Percentiles rank a stretch among this genome's conserved stretches.
Conservation (phyloP, 257 asterid species). For the Apocynum venetum region DNA sequence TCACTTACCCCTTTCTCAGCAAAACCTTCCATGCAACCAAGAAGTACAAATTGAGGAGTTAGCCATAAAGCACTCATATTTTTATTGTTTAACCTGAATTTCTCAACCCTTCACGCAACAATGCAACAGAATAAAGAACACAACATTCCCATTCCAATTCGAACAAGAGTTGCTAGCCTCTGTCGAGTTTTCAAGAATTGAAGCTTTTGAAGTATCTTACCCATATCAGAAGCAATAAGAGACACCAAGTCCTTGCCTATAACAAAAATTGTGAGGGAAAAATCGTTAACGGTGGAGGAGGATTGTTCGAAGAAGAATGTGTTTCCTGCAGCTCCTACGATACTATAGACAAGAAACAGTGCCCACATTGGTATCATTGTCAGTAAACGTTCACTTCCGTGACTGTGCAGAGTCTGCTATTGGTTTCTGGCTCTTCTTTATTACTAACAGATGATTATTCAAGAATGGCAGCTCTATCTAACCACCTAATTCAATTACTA, state of each 20-base stretch:
- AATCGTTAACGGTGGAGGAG: neutral
- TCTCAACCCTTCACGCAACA: conserved; percentile 10
- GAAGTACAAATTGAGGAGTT: conserved; percentile 13
- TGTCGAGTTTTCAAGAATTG: too few relatives aligned
- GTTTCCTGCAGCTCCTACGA: conserved; percentile 18
- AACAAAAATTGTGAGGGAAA: neutral
- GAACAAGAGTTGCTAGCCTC: neutral
- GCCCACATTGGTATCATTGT: neutral
- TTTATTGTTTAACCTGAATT: neutral
- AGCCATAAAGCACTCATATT: neutral
- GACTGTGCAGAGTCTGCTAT: neutral
- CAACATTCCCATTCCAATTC: conserved; percentile 19
- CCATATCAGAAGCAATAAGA: too few relatives aligned
- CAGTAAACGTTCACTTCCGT: neutral
- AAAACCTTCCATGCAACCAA: conserved; percentile 23
- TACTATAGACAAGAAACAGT: conserved; percentile 12
- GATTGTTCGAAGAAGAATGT: conserved; percentile 24
- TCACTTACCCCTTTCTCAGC: too few relatives aligned
- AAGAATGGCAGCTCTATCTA: conserved; percentile 23
- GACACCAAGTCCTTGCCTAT: neutral
- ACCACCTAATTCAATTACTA: conserved; percentile 13
- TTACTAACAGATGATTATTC: neutral
- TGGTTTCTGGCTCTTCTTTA: neutral
- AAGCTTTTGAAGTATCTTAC: neutral
- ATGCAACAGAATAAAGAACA: conserved; percentile 19